Base-by-base conservation (phyloP, 2,329 filamentous ascomycete genomes). In the Epichloe hybrida region DNA sequence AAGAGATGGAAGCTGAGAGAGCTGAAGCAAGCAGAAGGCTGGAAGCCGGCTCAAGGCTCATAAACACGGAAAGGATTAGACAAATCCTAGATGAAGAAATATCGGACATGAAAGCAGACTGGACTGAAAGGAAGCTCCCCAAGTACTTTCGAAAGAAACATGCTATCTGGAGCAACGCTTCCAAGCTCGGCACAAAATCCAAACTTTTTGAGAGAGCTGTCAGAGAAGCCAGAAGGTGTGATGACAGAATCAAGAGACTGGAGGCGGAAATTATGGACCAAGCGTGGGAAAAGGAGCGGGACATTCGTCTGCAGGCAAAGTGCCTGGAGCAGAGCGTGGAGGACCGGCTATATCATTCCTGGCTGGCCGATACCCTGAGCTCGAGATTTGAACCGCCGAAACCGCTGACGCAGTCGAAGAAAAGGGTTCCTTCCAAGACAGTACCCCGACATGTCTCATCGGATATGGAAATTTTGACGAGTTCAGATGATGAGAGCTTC, bases 301-400 rank as follows among this genome's bases (percentile, higher is more conserved):
- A 81, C 13, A 61, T 93, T 13, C 66, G 71, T 27, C 67, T 65
- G 5, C 77, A 80, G 57, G 80, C 81, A 46, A 65, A 68, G 11
- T 74, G 68, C 37, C 68, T 95, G 50, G 81, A 91, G 53, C 68
- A 72, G 4, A 88, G 74, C 3, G 66, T 95, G 1, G 74, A 78
- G 37, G 75, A 84, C 50, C 75, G 77, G 46, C 69, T 83, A 58
- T 64, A 77, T 39, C 62, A 73, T 8, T 59, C 61, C 7, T 83
- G 77, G 77, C 61, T 70, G 3, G 67, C 76, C n/a, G 56, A 62
- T 6, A 57, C 76, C 21, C 65, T 81, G 4, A 64, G 66, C 39
- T 68, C 68, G 17, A 69, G 66, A 5, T 43, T 51, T 13, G 66
- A 66, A 45, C 72, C 73, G 0, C 63, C 68, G 3, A 72, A 68